phyloP scores from a whole-genome alignment of 768 basidiomycete species.

The Termitomyces sp. region DNA sequence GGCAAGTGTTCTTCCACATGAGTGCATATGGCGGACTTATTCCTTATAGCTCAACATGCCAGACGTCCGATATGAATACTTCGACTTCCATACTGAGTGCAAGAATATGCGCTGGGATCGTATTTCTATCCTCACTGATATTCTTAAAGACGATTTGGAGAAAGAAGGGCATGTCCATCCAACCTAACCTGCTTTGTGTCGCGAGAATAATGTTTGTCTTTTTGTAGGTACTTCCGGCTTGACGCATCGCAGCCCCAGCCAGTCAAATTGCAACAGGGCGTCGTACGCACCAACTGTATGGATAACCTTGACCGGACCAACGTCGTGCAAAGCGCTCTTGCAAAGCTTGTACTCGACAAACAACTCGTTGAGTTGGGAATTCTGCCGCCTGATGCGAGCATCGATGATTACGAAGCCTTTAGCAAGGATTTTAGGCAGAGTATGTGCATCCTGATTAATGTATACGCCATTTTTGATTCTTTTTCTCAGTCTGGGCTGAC shows the following conservation, averaged over 20 bases:
- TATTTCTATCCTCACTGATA: constrained; percentile 76
- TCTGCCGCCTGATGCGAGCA: constrained; percentile 57
- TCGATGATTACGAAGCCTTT: constrained; percentile 80
- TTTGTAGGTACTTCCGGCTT: constrained; percentile 70
- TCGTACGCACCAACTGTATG: constrained; percentile 96
- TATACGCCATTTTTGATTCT: constrained; percentile 1
- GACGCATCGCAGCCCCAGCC: constrained; percentile 42
- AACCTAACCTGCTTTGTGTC: background rate
- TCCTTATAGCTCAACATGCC: constrained; percentile 51
- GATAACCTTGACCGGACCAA: constrained; percentile 96
- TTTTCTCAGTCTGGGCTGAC: constrained; percentile 85
- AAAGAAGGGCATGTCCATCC: constrained; percentile 53
- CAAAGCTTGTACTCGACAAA: constrained; percentile 74
- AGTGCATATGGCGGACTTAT: constrained; percentile 5
- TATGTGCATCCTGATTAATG: constrained; percentile 33
- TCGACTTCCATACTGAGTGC: constrained; percentile 97
- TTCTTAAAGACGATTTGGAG: constrained; percentile 62
- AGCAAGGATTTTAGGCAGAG: constrained; percentile 84
- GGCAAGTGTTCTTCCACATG: constrained; percentile 28
- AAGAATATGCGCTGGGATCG: constrained; percentile 93
- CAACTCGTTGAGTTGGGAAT: constrained; percentile 77
- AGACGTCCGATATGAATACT: constrained; percentile 84
- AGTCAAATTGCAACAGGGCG: constrained; percentile 62
- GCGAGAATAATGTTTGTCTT: background rate
- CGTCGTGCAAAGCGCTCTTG: constrained; percentile 89